These are phyloP conservation scores for Populus davidiana DNA, from an alignment of 345 rosid genomes.

Conservation along the genomic window DNA sequence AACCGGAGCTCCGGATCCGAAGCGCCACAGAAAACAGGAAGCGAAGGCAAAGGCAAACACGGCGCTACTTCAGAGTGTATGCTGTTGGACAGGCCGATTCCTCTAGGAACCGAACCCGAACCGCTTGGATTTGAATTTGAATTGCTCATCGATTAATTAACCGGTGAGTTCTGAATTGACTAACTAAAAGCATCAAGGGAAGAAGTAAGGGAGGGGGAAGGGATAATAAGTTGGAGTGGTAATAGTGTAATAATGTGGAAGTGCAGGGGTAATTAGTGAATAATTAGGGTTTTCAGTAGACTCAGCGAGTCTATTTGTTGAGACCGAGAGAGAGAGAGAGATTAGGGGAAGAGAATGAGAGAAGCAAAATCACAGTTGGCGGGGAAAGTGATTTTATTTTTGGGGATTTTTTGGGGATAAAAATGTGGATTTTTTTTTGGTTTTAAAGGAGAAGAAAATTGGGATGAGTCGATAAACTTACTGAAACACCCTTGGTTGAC, in stretches of 20 bases:
- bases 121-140: slow-evolving; percentile 26
- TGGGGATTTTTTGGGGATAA: slow-evolving; percentile 14
- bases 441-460: too few species aligned
- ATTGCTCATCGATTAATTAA: slow-evolving; percentile 51
- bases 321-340: slow-evolving; percentile 46
- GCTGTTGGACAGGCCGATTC: slow-evolving; percentile 85
- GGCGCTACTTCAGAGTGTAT: slow-evolving; percentile 89
- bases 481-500: too few species aligned
- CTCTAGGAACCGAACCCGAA: slow-evolving; percentile 44
- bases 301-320: slow-evolving; percentile 22
- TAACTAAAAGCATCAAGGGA: slow-evolving; percentile 34
- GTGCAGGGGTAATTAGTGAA: slow-evolving; percentile 16
- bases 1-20: slow-evolving; percentile 62
- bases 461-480: too few species aligned
- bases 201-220: slow-evolving; percentile 4
- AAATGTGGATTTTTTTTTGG: too few species aligned
- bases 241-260: slow-evolving; percentile 16
- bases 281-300: slow-evolving; percentile 25
- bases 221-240: not conserved
- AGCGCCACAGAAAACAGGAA: slow-evolving; percentile 85
- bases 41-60: slow-evolving; percentile 84
- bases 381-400: slow-evolving; percentile 45
- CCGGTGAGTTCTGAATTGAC: slow-evolving; percentile 25
- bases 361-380: slow-evolving; percentile 51
- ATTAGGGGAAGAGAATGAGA: not conserved